Conservation (phyloP, 2,329 filamentous ascomycete genomes). For the Berkeleyomyces basicola region DNA sequence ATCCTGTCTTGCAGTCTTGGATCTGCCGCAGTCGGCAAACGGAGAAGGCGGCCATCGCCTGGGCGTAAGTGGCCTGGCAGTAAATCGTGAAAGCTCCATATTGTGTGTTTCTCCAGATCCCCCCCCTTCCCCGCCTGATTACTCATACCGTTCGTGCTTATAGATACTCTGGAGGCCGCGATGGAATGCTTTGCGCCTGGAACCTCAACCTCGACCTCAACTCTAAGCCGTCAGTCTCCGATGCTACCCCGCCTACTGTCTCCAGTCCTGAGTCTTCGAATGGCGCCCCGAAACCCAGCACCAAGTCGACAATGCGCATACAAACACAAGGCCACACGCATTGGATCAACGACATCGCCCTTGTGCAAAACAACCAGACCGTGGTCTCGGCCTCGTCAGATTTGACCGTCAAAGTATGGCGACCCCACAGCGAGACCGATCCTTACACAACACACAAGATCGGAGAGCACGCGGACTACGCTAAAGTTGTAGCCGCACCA, state of each 20-base stretch:
- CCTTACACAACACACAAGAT: conserved; percentile 47
- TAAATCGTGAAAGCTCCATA: conserved; percentile 68
- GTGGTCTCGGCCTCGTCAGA: conserved; percentile 88
- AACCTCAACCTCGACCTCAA: conserved; percentile 53
- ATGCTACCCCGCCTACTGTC: conserved; percentile 18
- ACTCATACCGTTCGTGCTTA: conserved; percentile 14
- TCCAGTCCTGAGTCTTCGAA: conserved; percentile 15
- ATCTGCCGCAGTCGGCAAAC: conserved; percentile 38
- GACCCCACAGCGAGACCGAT: conserved; percentile 47
- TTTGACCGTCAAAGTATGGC: conserved; percentile 83
- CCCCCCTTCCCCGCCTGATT: neutral
- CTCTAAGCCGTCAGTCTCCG: conserved; percentile 16
- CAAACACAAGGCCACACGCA: conserved; percentile 69
- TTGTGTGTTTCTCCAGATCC: conserved; percentile 44
- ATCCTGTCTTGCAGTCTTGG: conserved; percentile 31
- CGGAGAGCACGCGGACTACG: conserved; percentile 87
- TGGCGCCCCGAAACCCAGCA: conserved; percentile 24
- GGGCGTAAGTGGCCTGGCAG: conserved; percentile 84
- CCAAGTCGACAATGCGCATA: conserved; percentile 40
- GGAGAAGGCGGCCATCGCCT: conserved; percentile 79
- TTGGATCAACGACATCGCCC: conserved; percentile 86
- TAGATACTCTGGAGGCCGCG: conserved; percentile 89
- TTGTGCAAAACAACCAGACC: conserved; percentile 61
- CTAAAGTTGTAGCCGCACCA: conserved; percentile 81
- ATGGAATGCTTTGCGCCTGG: conserved; percentile 94